A percentile compares a stretch with the other conserved stretches of the same genome.
Evolutionary conservation across 352 stramenopile species (phyloP).

Genomic region (Phytophthora ohioensis): DNA sequence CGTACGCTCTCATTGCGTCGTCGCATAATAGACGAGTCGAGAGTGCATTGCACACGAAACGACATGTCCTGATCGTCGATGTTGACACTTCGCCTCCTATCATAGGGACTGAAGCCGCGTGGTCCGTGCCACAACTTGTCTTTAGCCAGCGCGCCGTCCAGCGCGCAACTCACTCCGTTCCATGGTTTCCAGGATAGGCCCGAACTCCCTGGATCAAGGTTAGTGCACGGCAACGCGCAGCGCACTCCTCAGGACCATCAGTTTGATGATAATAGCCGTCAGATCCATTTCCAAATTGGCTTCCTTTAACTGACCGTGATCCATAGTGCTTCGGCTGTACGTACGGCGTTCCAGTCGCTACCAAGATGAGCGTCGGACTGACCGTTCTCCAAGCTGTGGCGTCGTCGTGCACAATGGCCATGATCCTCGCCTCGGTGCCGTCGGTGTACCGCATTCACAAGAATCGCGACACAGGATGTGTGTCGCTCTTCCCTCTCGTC

Average conservation of each 20-base stretch:
- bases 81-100: constrained; percentile 3
- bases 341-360: neutral
- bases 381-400: constrained; percentile 42
- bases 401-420: constrained; percentile 43
- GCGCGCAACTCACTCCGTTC: constrained; percentile 3
- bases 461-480: constrained; percentile 27
- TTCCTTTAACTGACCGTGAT: constrained; percentile 14
- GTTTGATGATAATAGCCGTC: neutral
- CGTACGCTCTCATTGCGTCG: constrained; percentile 3
- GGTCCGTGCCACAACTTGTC: constrained; percentile 21
- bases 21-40: constrained; percentile 33
- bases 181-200: constrained; percentile 15
- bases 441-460: constrained; percentile 45
- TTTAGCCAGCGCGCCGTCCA: constrained; percentile 16
- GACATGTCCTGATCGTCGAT: neutral
- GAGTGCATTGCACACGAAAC: constrained; percentile 13
- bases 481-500: constrained; percentile 36
- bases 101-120: neutral
- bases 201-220: neutral
- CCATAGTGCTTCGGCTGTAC: neutral
- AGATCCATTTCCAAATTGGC: constrained; percentile 30
- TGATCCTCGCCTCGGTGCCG: constrained; percentile 39
- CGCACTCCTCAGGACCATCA: neutral
- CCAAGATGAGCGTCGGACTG: constrained; percentile 31
- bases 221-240: neutral